A percentile compares a stretch with the other conserved stretches of the same genome.
Conservation (phyloP, 805 yeast species). For the Pichia cephalocereana region DNA sequence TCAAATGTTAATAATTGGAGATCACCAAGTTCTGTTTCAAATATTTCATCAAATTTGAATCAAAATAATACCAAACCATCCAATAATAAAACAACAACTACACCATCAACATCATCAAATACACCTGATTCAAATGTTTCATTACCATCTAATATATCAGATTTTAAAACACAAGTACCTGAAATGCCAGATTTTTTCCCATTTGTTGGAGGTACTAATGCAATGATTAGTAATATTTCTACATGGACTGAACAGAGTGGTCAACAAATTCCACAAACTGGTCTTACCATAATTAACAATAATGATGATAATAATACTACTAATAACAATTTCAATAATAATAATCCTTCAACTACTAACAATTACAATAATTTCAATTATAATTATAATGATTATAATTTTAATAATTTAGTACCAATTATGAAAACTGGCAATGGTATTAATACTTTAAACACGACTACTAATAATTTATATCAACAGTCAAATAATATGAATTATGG, state of each 20-base stretch:
- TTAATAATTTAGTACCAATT: neutral
- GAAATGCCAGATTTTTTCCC: conserved; percentile 24
- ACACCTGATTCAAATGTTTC: neutral
- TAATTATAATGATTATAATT: conserved; percentile 1
- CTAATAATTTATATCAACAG: neutral
- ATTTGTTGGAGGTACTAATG: conserved; percentile 40
- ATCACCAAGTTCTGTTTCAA: neutral
- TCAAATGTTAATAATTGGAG: neutral
- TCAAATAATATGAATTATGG: neutral
- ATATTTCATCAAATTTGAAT: neutral
- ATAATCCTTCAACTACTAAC: neutral
- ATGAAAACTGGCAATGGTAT: neutral
- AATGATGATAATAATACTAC: neutral
- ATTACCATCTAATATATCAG: conserved; percentile 1
- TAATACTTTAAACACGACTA: neutral
- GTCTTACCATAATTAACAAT: conserved; percentile 21
- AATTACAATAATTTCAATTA: neutral
- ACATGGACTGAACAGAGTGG: conserved; percentile 49
- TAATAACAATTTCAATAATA: conserved; percentile 1
- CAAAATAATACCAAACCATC: neutral
- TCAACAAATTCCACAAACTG: conserved; percentile 31
- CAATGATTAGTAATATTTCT: conserved; percentile 53
- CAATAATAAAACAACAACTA: neutral
- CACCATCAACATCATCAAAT: neutral
- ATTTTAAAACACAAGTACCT: conserved; percentile 13